Evolutionary conservation across 2,329 filamentous ascomycete species (phyloP), one percentile per base, ranked within the genome.

Genomic region (Xylaria sp.): DNA sequence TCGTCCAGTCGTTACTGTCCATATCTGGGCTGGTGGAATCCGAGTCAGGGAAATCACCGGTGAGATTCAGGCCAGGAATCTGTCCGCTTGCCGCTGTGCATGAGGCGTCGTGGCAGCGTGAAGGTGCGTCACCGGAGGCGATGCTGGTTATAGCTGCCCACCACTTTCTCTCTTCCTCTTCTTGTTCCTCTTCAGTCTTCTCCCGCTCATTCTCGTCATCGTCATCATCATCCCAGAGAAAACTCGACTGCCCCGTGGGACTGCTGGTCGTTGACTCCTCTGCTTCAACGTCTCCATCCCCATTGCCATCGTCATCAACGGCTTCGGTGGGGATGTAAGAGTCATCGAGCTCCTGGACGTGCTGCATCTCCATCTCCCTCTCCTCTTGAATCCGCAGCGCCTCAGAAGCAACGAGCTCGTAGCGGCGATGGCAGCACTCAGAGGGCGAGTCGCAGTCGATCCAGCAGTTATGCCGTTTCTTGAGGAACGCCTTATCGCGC

Each of bases 401-500:
- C 78, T 67, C 78, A 79, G 77, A 87, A 86, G 71, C 83, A 2
- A 37, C 34, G 34, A 75, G 55, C 9, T 82, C 78, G 51, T 81
- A 81, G 5, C 80, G 80, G 56, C 77, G 82, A 15, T 81, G 78
- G 31, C 82, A 77, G 31, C 82, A 82, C 69, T 84, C 81, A 31
- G 82, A 79, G 1, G 83, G 83, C 72, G 83, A 89, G 44, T 77
- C 74, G 67, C 77, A 78, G 55, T 78, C 76, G 12, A 66, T 18
- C 60, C 59, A 69, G 66, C 77, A 78, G 48, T 75, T 65, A n/a
- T 78, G 76, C 10, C 28, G 58, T 15, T 60, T 67, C 2, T 51
- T 12, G 20, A 69, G 44, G 52, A 77, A 78, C 13, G 74, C 75
- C 7, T 55, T 65, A 23, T 76, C 71, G 37, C 76, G 72, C 37